A percentile compares a stretch with the other conserved stretches of the same genome.
Conservation (phyloP, 1,139 yeast species). For the Candida frijolesensis region DNA sequence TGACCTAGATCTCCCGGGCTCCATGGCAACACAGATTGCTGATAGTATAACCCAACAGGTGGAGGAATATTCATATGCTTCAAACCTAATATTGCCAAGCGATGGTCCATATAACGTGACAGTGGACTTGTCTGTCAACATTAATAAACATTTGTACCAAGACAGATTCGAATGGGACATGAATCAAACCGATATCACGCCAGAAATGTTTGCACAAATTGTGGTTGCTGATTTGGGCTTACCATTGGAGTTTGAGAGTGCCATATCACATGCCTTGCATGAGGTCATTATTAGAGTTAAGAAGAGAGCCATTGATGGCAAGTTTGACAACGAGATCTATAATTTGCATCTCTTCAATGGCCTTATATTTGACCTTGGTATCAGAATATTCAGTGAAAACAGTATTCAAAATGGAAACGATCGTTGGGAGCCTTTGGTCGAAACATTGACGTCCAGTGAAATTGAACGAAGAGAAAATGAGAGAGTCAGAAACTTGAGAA, state of each 20-base stretch:
- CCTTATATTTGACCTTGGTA: constrained; percentile 45
- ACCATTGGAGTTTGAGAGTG: constrained; percentile 83
- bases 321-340: constrained; percentile 49
- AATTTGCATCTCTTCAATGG: constrained; percentile 49
- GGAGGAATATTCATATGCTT: constrained; percentile 62
- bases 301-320: constrained; percentile 85
- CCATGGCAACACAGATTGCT: constrained; percentile 65
- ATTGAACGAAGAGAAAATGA: constrained; percentile 95
- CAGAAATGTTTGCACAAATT: constrained; percentile 79
- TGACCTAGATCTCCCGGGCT: constrained; percentile 77
- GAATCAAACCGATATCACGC: constrained; percentile 63
- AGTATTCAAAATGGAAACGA: constrained; percentile 54
- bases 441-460: constrained; percentile 85
- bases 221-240: constrained; percentile 87
- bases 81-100: constrained; percentile 62
- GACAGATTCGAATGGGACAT: constrained; percentile 97
- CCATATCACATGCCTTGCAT: constrained; percentile 84
- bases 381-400: constrained; percentile 47
- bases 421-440: constrained; percentile 89
- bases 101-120: constrained; percentile 76
- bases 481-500: constrained; percentile 86
- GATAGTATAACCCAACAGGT: constrained; percentile 77
- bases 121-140: constrained; percentile 77
- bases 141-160: constrained; percentile 82
- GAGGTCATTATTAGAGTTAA: constrained; percentile 77